phyloP scores from a whole-genome alignment of 805 yeast species.

The Metschnikowia vanudenii region DNA sequence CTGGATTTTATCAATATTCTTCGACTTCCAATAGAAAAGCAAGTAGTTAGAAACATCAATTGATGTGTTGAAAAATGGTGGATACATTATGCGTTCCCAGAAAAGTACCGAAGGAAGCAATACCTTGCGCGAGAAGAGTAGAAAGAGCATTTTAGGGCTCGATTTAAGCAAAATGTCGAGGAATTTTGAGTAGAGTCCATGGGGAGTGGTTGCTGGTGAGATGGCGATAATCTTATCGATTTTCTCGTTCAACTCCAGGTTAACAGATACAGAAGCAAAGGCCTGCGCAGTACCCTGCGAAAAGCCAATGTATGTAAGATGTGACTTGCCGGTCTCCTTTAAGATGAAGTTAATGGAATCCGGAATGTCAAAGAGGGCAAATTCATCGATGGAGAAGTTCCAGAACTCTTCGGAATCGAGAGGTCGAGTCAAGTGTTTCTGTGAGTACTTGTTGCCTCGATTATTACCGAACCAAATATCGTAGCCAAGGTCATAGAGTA shows the following conservation, averaged over 20 bases:
- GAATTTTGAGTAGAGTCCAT: slow-evolving; percentile 72
- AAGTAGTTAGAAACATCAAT: slow-evolving; percentile 69
- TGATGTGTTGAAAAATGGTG: slow-evolving; percentile 66
- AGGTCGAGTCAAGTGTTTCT: slow-evolving; percentile 56
- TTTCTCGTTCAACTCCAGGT: slow-evolving; percentile 58
- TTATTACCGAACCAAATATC: slow-evolving; percentile 96
- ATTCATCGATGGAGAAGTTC: slow-evolving; percentile 89
- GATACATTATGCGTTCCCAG: slow-evolving; percentile 78
- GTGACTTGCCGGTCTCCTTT: slow-evolving; percentile 36
- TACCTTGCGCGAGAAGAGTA: slow-evolving; percentile 71
- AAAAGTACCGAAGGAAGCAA: slow-evolving; percentile 73
- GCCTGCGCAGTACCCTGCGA: slow-evolving; percentile 95
- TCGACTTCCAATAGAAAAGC: slow-evolving; percentile 77
- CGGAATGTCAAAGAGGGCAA: slow-evolving; percentile 89
- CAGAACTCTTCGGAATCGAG: slow-evolving; percentile 55
- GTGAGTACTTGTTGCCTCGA: slow-evolving; percentile 89
- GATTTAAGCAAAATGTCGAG: slow-evolving; percentile 73
- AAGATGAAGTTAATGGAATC: slow-evolving; percentile 74
- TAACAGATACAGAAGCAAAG: slow-evolving; percentile 72
- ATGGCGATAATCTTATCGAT: slow-evolving; percentile 68
- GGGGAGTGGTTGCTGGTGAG: slow-evolving; percentile 94
- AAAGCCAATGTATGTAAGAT: slow-evolving; percentile 78
- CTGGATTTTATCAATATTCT: slow-evolving; percentile 68
- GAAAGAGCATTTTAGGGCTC: slow-evolving; percentile 68
- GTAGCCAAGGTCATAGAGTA: slow-evolving; percentile 75